phyloP scores from a whole-genome alignment of 805 yeast genomes.

The Cyberlindnera nakhonratchasimensis region DNA sequence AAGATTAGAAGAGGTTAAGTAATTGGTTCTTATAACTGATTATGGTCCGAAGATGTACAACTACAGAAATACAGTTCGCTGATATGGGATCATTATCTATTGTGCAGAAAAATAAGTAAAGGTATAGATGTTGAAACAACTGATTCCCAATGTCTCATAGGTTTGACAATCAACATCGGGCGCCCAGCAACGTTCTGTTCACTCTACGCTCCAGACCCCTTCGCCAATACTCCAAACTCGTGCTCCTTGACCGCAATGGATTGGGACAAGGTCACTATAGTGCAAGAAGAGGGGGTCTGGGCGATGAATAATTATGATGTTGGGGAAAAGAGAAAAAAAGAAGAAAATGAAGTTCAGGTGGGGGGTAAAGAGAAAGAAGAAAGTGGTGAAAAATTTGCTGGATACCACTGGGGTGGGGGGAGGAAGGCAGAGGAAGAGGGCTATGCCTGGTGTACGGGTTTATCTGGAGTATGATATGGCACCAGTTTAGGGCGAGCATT shows the following conservation, averaged over 20 bases:
- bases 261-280: slow-evolving; percentile 7
- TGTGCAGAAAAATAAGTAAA: too few relatives aligned
- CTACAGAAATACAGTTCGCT: too few relatives aligned
- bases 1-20: too few relatives aligned
- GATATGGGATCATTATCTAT: too few relatives aligned
- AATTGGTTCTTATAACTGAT: too few relatives aligned
- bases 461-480: too few relatives aligned
- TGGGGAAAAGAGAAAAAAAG: slow-evolving; percentile 5
- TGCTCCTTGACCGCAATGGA: not conserved
- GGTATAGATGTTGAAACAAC: slow-evolving; percentile 17
- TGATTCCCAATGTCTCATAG: slow-evolving; percentile 22
- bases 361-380: slow-evolving; percentile 1
- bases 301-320: slow-evolving; percentile 17
- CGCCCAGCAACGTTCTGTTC: slow-evolving; percentile 26
- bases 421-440: too few relatives aligned
- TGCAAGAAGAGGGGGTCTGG: slow-evolving; percentile 9
- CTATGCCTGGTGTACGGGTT: slow-evolving; percentile 7
- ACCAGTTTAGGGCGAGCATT: slow-evolving; percentile 1
- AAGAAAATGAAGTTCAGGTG: not conserved
- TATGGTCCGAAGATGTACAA: too few relatives aligned
- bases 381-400: slow-evolving; percentile 2
- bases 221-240: slow-evolving; percentile 10
- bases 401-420: too few relatives aligned
- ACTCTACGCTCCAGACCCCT: slow-evolving; percentile 20
- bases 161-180: slow-evolving; percentile 21